A percentile compares a stretch with the other conserved stretches of the same genome.
phyloP scores from a whole-genome alignment of 2,329 filamentous ascomycete species.

The Capronia americana region DNA sequence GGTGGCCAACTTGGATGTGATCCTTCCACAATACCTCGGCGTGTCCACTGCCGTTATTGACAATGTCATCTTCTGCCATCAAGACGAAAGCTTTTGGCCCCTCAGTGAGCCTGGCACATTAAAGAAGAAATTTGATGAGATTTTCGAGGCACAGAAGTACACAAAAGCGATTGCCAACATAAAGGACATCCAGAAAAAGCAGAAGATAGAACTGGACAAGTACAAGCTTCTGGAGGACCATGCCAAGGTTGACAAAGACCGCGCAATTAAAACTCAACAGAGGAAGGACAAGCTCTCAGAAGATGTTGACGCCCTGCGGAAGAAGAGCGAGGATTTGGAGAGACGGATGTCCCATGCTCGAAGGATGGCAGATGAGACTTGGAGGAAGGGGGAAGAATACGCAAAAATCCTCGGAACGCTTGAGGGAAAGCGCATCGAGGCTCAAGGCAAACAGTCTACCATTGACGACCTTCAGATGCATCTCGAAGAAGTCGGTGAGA shows the following conservation, averaged over 20 bases:
- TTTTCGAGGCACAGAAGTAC: conserved; percentile 96
- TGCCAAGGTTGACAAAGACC: conserved; percentile 83
- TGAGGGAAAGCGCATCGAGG: conserved; percentile 76
- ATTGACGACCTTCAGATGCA: conserved; percentile 73
- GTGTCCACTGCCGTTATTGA: conserved; percentile 90
- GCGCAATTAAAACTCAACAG: conserved; percentile 74
- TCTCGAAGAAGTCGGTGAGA: conserved; percentile 77
- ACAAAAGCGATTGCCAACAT: conserved; percentile 97
- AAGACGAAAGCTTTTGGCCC: conserved; percentile 97
- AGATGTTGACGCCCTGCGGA: conserved; percentile 64
- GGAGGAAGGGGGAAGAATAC: conserved; percentile 74
- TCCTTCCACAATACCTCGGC: conserved; percentile 84
- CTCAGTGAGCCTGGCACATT: conserved; percentile 84
- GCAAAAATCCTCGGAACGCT: conserved; percentile 76
- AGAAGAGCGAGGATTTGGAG: conserved; percentile 66
- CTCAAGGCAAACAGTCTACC: conserved; percentile 71
- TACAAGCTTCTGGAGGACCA: conserved; percentile 77
- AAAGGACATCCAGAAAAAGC: conserved; percentile 81
- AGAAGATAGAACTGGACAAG: conserved; percentile 75
- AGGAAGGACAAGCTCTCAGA: conserved; percentile 68
- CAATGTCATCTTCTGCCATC: conserved; percentile 97
- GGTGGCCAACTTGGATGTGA: conserved; percentile 78
- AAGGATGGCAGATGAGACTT: conserved; percentile 68
- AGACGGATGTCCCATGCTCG: conserved; percentile 52
- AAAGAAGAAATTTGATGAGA: conserved; percentile 96